Base-by-base conservation (phyloP, 2,329 filamentous ascomycete genomes). In the Penicillium hesseltinei region DNA sequence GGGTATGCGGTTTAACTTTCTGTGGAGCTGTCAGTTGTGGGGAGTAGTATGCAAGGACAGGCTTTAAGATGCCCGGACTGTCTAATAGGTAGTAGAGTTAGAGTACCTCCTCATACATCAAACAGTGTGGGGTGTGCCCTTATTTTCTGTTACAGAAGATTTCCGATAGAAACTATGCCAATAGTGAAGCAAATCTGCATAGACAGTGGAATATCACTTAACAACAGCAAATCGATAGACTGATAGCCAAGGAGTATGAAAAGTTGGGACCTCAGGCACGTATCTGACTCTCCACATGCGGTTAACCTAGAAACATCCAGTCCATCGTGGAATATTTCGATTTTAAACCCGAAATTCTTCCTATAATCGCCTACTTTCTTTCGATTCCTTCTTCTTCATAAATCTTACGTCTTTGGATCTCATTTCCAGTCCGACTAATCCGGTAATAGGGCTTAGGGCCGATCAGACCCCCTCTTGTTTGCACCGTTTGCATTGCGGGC, bases 401-500 rank as follows among this genome's bases (percentile, higher is more conserved):
- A 29, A 29, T 21, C 25, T 53, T 39, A 29, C 8, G 6, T 19
- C 23, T 21, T 25, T 10, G 17, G 1, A 29, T 5, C 5, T 21
- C 25, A 33, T 15, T 17, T 43, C 2, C 15, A 38, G 2, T 7
- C n/a, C 6, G 19, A 45, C 43, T 11, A 53, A 57, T 57, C 17
- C 33, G 49, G 54, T 47, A 53, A 42, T 56, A 63, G 62, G 62
- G 61, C 45, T 55, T 62, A 64, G 54, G 56, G 60, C 52, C 53
- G 13, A 29, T 4, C 8, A 19, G 5, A 29, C 29, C 63, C 66
- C 68, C 65, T 63, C 66, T 9, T 56, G 66, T 71, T 71, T 71
- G 69, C 63, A 65, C 57, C 54, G 63, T 70, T 71, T 71, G 69
- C 53, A 54, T 5, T 40, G 54, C 49, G 49, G 54, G 54, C 54